Evolutionary conservation across 2,329 filamentous ascomycete genomes (phyloP).

Genomic region (Sclerotiophoma versabilis): DNA sequence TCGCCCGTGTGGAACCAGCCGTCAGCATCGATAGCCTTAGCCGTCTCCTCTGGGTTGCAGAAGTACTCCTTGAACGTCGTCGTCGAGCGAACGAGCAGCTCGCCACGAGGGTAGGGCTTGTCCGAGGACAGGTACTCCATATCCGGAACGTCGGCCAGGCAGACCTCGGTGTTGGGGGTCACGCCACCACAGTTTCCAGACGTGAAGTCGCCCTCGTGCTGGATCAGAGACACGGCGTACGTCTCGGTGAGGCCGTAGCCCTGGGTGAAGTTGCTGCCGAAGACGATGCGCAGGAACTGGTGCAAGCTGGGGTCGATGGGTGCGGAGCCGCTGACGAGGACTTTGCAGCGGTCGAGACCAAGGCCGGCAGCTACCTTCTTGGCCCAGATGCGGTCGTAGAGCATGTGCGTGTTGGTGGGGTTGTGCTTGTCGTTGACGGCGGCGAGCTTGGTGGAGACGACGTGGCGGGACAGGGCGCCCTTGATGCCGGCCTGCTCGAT

Average conservation of each 20-base stretch:
- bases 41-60: slow-evolving; percentile 87
- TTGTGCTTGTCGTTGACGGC: slow-evolving; percentile 74
- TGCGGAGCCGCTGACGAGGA: slow-evolving; percentile 87
- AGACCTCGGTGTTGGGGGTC: slow-evolving; percentile 72
- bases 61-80: slow-evolving; percentile 86
- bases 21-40: slow-evolving; percentile 80
- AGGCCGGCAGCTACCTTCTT: slow-evolving; percentile 85
- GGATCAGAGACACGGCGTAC: slow-evolving; percentile 78
- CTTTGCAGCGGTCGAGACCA: slow-evolving; percentile 75
- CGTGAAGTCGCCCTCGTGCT: slow-evolving; percentile 73
- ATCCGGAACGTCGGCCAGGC: slow-evolving; percentile 85
- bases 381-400: slow-evolving; percentile 89
- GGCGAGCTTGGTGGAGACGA: slow-evolving; percentile 80
- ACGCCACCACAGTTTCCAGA: slow-evolving; percentile 83
- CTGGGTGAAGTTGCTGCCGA: slow-evolving; percentile 80
- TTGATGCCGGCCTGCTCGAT: slow-evolving; percentile 80
- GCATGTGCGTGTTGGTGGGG: slow-evolving; percentile 78
- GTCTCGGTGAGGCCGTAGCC: slow-evolving; percentile 96
- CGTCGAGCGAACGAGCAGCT: slow-evolving; percentile 84
- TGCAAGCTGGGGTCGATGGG: slow-evolving; percentile 89
- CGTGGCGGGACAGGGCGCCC: slow-evolving; percentile 80
- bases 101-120: slow-evolving; percentile 87
- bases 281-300: slow-evolving; percentile 83
- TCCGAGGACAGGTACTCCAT: slow-evolving; percentile 92
- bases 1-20: slow-evolving; percentile 99